These are phyloP conservation scores for Pseudomassariella vexata DNA, from an alignment of 2,329 filamentous ascomycete genomes.

Conservation along the genomic window DNA sequence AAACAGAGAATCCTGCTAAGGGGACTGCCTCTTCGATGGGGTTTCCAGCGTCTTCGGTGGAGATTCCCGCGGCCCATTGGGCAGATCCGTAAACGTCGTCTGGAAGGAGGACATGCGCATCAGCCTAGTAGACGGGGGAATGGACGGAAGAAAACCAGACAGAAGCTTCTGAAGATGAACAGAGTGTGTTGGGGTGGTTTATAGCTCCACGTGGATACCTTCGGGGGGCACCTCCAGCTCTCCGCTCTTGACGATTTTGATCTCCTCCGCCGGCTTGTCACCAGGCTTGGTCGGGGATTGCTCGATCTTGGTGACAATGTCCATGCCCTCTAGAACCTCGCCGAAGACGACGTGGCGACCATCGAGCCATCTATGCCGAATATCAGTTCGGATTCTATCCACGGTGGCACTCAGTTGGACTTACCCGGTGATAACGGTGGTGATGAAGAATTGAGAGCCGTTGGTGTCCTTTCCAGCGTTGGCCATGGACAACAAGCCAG, in stretches of 20 bases:
- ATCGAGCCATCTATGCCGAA: slow-evolving; percentile 63
- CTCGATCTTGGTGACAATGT: slow-evolving; percentile 75
- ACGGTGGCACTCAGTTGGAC: too few species aligned
- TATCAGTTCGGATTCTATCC: not conserved
- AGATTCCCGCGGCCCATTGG: slow-evolving; percentile 30
- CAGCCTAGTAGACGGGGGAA: slow-evolving; percentile 27
- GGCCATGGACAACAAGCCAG: slow-evolving; percentile 78
- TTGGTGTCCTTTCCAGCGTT: slow-evolving; percentile 83
- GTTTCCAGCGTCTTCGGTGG: slow-evolving; percentile 23
- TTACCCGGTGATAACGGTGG: slow-evolving; percentile 71
- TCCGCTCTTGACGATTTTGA: slow-evolving; percentile 80
- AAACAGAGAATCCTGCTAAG: slow-evolving; percentile 32
- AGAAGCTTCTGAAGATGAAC: slow-evolving; percentile 9
- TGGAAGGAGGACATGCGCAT: slow-evolving; percentile 22
- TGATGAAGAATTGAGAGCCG: slow-evolving; percentile 88
- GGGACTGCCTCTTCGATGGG: slow-evolving; percentile 18
- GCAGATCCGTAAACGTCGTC: slow-evolving; percentile 27
- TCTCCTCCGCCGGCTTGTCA: slow-evolving; percentile 62
- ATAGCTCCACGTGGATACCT: slow-evolving; percentile 92
- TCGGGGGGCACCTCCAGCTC: slow-evolving; percentile 77
- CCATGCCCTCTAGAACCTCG: slow-evolving; percentile 81
- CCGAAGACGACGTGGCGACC: slow-evolving; percentile 83
- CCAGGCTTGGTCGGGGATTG: slow-evolving; percentile 57
- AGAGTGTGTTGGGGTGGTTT: slow-evolving; percentile 34
- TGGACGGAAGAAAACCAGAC: slow-evolving; percentile 6